Evolutionary conservation across 345 rosid genomes (phyloP).

Genomic region (Citrus glauca): DNA sequence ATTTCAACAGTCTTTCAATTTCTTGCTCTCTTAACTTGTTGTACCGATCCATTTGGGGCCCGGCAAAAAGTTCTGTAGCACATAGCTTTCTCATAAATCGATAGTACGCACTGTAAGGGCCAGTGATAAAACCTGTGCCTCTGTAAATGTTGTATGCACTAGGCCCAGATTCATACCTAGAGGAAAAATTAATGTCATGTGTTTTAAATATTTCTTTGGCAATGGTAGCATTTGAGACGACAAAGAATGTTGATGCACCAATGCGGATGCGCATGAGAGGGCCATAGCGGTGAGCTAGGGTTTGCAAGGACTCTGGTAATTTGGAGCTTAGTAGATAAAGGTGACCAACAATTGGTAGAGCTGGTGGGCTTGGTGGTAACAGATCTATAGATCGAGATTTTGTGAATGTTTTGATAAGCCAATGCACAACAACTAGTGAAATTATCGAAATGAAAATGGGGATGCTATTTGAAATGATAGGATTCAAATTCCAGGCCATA

Average conservation of each 20-base stretch:
- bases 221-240: constrained; percentile 17
- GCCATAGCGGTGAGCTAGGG: constrained; percentile 27
- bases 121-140: constrained; percentile 49
- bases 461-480: not conserved
- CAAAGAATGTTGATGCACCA: constrained; percentile 22
- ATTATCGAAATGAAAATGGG: constrained; percentile 6
- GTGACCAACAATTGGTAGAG: constrained; percentile 45
- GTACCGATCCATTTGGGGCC: constrained; percentile 49
- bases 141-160: constrained; percentile 47
- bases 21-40: constrained; percentile 50
- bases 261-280: constrained; percentile 33
- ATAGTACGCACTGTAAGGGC: constrained; percentile 65
- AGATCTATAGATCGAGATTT: not conserved
- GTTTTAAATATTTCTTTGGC: constrained; percentile 48
- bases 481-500: not conserved
- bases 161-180: constrained; percentile 53
- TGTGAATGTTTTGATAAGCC: constrained; percentile 12
- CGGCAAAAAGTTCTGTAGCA: constrained; percentile 51
- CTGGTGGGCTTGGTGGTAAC: constrained; percentile 37
- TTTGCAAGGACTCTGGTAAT: constrained; percentile 26
- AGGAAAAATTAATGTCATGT: constrained; percentile 49
- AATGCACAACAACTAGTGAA: constrained; percentile 13
- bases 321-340: constrained; percentile 31
- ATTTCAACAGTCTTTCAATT: constrained; percentile 33
- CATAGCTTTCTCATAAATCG: constrained; percentile 67